These are phyloP conservation scores for Lodderomyces theae DNA, from an alignment of 1,139 yeast genomes.

Conservation along the genomic window DNA sequence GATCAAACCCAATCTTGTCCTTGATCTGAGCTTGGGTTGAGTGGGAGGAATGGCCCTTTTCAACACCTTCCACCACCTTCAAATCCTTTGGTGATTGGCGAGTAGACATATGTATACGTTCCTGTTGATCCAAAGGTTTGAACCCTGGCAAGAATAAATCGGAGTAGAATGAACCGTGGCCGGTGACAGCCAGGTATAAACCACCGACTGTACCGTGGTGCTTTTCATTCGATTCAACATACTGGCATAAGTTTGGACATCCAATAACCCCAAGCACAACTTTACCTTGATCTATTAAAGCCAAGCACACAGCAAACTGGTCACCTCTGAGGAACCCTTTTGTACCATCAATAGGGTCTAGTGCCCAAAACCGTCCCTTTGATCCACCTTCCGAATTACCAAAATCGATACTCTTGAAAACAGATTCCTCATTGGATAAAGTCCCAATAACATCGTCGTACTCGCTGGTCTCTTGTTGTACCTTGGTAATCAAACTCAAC, in stretches of 20 bases:
- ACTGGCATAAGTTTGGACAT: constrained; percentile 81
- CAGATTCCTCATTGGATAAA: constrained; percentile 44
- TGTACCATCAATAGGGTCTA: constrained; percentile 98
- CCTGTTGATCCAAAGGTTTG: constrained; percentile 37
- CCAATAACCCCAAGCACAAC: constrained; percentile 92
- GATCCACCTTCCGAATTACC: constrained; percentile 79
- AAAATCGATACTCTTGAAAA: constrained; percentile 67
- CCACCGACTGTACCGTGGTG: constrained; percentile 54
- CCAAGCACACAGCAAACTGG: constrained; percentile 94
- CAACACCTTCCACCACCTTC: constrained; percentile 93
- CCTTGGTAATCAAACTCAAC: constrained; percentile 46
- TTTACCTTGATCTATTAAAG: constrained; percentile 78
- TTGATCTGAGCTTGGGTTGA: constrained; percentile 82
- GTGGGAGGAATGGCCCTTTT: constrained; percentile 91
- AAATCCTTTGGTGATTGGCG: constrained; percentile 44
- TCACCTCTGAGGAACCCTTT: constrained; percentile 95
- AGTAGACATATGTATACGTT: constrained; percentile 43
- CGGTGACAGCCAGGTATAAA: constrained; percentile 71
- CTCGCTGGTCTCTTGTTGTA: constrained; percentile 35
- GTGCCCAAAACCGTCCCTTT: constrained; percentile 88
- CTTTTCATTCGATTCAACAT: constrained; percentile 38
- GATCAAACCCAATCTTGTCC: constrained; percentile 45
- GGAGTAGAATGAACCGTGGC: constrained; percentile 68
- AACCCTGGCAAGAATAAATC: constrained; percentile 35
- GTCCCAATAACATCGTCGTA: constrained; percentile 33